Evolutionary conservation across 2,329 filamentous ascomycete genomes (phyloP), one percentile per base, ranked within the genome.

Genomic region (Pseudophaeomoniella oleicola): DNA sequence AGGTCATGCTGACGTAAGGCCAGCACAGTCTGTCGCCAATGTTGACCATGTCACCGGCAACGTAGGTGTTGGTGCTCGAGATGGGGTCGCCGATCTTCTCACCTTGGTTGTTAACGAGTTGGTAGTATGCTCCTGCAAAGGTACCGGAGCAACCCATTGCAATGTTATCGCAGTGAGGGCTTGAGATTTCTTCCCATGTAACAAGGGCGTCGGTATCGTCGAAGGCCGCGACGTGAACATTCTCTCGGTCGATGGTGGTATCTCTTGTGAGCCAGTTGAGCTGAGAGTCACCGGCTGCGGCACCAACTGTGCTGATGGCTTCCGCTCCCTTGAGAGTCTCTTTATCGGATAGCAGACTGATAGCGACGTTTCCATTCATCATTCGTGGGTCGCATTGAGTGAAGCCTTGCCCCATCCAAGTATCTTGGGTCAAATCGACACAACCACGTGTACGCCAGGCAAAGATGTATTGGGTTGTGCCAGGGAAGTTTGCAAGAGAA

Each of bases 381-480:
- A 70, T 74, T 29, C 70, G 66, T 54, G 71, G 70, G 16, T 57
- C 41, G 18, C 58, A 57, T 35, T 64, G 53, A 2, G 71, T 75
- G 55, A 71, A 74, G 19, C 68, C 68, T 5, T 50, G 44, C 2
- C 71, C 72, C 61, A 76, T 67, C 72, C 72, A 77, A 10, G 58
- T 55, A 52, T 77, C 72, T 30, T 54, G 54, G 4, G 61, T 64
- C 11, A 77, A 57, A 37, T 74, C 62, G 10, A 66, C 55, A 15
- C 72, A 70, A 16, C 73, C 72, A 13, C 72, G 68, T 1, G 72
- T 75, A 12, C 73, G 69, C 73, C 72, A 78, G 14, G 71, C 60
- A 50, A 76, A 73, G 55, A 76, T 71, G 52, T 77, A 77, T 1
- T 60, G 57, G 36, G 62, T 59, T 14, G 60, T 61, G 39, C 57